These are phyloP conservation scores for Deinandra increscens DNA, from an alignment of 129 eudicot species.

Conservation along the genomic window DNA sequence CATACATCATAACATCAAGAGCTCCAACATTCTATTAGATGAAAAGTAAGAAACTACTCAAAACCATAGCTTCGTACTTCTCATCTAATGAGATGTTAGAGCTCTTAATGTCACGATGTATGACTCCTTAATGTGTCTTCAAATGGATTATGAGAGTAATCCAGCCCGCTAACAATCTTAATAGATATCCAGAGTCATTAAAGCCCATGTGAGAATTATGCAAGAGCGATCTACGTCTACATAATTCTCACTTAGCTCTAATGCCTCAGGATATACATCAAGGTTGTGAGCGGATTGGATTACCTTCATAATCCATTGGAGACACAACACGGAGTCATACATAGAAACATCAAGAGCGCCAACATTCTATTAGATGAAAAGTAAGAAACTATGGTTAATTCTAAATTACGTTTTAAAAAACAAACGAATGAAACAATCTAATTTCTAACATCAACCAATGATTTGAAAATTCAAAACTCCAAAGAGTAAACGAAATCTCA, in stretches of 20 bases:
- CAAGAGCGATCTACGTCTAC: background rate
- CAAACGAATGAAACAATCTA: background rate
- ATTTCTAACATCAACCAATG: background rate
- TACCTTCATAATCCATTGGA: constrained; percentile 23
- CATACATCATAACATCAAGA: constrained; percentile 5
- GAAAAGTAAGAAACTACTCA: background rate
- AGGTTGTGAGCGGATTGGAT: constrained; percentile 9
- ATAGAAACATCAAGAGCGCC: constrained; percentile 11
- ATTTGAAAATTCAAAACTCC: background rate
- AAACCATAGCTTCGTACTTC: background rate
- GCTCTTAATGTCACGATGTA: constrained; percentile 10
- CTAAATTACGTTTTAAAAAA: background rate
- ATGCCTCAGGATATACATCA: constrained; percentile 18
- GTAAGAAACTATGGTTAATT: background rate
- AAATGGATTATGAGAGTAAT: constrained; percentile 18
- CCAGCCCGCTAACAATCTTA: constrained; percentile 13
- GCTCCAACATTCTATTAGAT: constrained; percentile 21
- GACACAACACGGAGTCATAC: constrained; percentile 18
- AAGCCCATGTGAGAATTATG: constrained; percentile 16
- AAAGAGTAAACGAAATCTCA: background rate
- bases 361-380: constrained; percentile 21
- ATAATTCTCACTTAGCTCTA: constrained; percentile 14
- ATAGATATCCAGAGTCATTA: constrained; percentile 18
- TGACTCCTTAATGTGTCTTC: background rate
- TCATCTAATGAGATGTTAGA: constrained; percentile 9